A percentile compares a stretch with the other conserved stretches of the same genome.
These are phyloP conservation scores for Smittium culicis DNA, from an alignment of 371 early-diverging fungal species.

Conservation along the genomic window DNA sequence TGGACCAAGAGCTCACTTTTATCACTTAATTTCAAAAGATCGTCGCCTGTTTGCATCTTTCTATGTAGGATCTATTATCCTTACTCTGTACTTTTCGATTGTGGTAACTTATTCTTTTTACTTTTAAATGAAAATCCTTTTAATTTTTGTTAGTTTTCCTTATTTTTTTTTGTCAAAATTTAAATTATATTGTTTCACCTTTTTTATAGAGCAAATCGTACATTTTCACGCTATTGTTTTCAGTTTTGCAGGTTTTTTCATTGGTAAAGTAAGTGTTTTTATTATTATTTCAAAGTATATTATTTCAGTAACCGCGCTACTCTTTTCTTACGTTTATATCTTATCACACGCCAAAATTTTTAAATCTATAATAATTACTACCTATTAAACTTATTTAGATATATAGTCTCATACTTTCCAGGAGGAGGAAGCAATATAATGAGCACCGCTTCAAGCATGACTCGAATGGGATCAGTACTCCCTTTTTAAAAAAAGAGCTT, in stretches of 20 bases:
- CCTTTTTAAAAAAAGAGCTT: slow-evolving; percentile 18
- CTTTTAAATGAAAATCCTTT: neutral
- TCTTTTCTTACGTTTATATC: no score
- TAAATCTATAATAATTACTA: slow-evolving; percentile 1
- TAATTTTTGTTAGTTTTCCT: slow-evolving; percentile 7
- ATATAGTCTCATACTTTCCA: slow-evolving; percentile 41
- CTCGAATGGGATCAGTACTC: slow-evolving; percentile 20
- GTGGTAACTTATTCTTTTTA: slow-evolving; percentile 8
- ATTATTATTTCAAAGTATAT: no score
- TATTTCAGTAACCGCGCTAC: no score
- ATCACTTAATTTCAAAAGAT: slow-evolving; percentile 32
- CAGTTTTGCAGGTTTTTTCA: slow-evolving; percentile 34
- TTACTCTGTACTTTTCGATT: slow-evolving; percentile 38
- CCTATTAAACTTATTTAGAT: slow-evolving; percentile 14
- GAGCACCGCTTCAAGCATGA: slow-evolving; percentile 24
- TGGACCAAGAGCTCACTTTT: slow-evolving; percentile 37
- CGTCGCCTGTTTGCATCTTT: slow-evolving; percentile 35
- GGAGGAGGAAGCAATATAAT: slow-evolving; percentile 31
- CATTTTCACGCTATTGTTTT: slow-evolving; percentile 32
- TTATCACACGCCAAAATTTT: no score
- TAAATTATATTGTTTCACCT: neutral
- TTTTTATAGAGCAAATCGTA: slow-evolving; percentile 25
- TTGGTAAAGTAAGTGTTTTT: slow-evolving; percentile 37
- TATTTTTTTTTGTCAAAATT: neutral
- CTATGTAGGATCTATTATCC: slow-evolving; percentile 35